Conservation (phyloP, 2,329 filamentous ascomycete genomes). For the Cadophora sp. region DNA sequence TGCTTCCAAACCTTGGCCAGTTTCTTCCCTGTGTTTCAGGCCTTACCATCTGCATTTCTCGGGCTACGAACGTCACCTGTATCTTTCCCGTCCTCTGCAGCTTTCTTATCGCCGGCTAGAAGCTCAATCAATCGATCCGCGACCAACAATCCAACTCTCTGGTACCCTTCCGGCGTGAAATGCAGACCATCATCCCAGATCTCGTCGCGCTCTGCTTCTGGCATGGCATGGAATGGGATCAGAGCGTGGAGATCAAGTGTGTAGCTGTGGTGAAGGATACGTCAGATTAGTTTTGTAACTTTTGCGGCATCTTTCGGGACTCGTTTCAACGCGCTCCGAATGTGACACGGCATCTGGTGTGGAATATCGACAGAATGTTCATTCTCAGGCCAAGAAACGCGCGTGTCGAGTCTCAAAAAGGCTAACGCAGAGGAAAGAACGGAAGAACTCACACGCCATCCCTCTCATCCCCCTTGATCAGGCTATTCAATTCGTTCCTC, state of each 20-base stretch:
- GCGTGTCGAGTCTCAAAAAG: too few relatives aligned
- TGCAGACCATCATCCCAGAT: conserved; percentile 71
- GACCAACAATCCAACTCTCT: conserved; percentile 64
- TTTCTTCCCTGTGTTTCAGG: too few relatives aligned
- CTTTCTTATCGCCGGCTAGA: conserved; percentile 35
- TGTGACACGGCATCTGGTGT: too few relatives aligned
- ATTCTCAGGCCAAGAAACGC: too few relatives aligned
- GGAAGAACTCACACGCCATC: conserved; percentile 27
- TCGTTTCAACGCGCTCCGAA: too few relatives aligned
- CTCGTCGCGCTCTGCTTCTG: conserved; percentile 50
- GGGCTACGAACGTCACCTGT: too few relatives aligned
- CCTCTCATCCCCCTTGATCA: conserved; percentile 48
- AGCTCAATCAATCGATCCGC: conserved; percentile 60
- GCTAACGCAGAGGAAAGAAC: not conserved
- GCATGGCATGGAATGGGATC: conserved; percentile 61
- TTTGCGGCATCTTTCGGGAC: not conserved
- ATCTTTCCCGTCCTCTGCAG: not conserved
- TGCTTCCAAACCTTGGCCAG: too few relatives aligned
- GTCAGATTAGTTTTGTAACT: not conserved
- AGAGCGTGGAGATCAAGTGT: conserved; percentile 60
- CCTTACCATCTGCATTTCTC: too few relatives aligned
- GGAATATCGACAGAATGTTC: too few relatives aligned
- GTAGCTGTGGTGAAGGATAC: conserved; percentile 7
- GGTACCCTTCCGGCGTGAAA: conserved; percentile 64
- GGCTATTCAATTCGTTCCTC: conserved; percentile 57